Conservation (phyloP, 208 protist genomes). For the Wallacemonas sp. region DNA sequence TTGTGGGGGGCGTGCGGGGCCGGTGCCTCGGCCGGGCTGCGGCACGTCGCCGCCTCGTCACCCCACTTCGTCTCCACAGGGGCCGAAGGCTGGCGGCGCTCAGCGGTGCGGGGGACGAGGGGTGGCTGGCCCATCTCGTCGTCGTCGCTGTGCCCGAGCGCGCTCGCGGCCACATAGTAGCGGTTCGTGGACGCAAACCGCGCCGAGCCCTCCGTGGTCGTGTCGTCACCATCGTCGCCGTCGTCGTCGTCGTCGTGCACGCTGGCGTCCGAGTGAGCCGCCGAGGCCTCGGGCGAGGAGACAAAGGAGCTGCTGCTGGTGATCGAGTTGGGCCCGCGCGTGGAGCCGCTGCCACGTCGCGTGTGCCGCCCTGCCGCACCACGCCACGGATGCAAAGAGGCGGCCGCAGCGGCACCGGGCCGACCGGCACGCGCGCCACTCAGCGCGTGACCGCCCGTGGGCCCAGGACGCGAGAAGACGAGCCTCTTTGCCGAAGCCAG, state of each 20-base stretch:
- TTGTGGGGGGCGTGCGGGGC: too few relatives aligned
- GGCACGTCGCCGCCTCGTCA: too few relatives aligned
- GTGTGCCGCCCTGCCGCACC: neutral
- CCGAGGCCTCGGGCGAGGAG: neutral
- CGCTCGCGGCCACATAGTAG: neutral
- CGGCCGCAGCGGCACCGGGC: too few relatives aligned
- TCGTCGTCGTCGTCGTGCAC: neutral
- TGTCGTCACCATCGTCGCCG: neutral
- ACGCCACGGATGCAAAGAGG: too few relatives aligned
- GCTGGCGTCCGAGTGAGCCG: neutral
- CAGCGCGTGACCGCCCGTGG: neutral
- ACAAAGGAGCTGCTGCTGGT: slow-evolving; percentile 7
- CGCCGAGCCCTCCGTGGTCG: neutral
- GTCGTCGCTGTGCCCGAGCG: neutral
- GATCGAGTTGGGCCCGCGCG: neutral
- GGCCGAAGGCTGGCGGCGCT: neutral
- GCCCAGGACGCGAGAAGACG: neutral
- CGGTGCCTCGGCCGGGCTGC: too few relatives aligned
- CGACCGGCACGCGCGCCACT: neutral
- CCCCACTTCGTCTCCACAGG: too few relatives aligned
- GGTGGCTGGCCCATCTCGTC: neutral
- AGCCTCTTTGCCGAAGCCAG: neutral
- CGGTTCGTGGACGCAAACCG: slow-evolving; percentile 5
- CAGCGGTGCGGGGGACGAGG: neutral
- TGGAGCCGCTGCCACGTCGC: slow-evolving; percentile 3